These are phyloP conservation scores for Gentiana straminea DNA, from an alignment of 257 asterid species.

Conservation along the genomic window DNA sequence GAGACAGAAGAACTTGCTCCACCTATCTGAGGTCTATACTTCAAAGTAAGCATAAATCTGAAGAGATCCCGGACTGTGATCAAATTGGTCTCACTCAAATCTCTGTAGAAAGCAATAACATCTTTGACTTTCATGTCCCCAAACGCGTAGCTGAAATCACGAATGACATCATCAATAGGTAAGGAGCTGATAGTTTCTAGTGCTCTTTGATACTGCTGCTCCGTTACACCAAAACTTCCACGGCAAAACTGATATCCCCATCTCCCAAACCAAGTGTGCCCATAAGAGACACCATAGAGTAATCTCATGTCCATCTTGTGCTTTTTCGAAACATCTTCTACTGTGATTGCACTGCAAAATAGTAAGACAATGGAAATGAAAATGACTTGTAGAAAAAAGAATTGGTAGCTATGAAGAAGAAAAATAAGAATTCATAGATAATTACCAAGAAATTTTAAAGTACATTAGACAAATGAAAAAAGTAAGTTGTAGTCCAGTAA, in stretches of 20 bases:
- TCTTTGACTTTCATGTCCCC: constrained; percentile 28
- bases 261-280: constrained; percentile 79
- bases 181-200: constrained; percentile 53
- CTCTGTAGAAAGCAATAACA: constrained; percentile 46
- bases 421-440: too few species aligned
- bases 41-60: constrained; percentile 52
- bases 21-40: constrained; percentile 24
- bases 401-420: too few species aligned
- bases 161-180: constrained; percentile 44
- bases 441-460: too few species aligned
- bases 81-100: constrained; percentile 41
- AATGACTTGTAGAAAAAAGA: neutral
- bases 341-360: constrained; percentile 55
- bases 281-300: constrained; percentile 81
- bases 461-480: too few species aligned
- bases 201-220: constrained; percentile 55
- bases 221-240: constrained; percentile 88
- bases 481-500: too few species aligned
- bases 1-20: constrained; percentile 15
- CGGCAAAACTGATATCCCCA: constrained; percentile 82
- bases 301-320: constrained; percentile 62
- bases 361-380: constrained; percentile 7
- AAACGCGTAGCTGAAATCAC: constrained; percentile 28
- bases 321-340: constrained; percentile 75
- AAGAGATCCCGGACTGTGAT: constrained; percentile 53